Evolutionary conservation across 2,329 filamentous ascomycete species (phyloP), one percentile per base, ranked within the genome.

Genomic region (Aplosporella prunicola): DNA sequence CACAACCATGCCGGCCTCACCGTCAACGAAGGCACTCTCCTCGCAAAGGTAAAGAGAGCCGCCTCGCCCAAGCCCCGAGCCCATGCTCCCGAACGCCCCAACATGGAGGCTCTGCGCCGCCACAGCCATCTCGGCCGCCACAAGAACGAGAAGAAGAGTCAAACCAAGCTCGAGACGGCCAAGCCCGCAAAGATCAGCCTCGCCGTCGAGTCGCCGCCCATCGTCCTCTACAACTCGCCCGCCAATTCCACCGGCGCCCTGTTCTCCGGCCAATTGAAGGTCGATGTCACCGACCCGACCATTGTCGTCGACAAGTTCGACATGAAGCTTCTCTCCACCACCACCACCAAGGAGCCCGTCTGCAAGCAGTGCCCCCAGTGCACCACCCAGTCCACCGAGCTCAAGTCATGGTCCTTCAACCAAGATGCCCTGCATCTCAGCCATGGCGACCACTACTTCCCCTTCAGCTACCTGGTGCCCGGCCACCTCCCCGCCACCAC

Each of bases 401-500:
- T 96, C 44, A 80, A 81, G 58, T 76, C 71, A 36, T 95, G 87
- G 86, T 74, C 75, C 20, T 82, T 96, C 51, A 22, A 26, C 39
- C 63, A 93, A 41, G 72, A 71, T 13, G 50, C 66, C 9, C 58
- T 64, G 11, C 51, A 51, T 2, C 63, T 71, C 47, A 61, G 61
- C 34, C 48, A 54, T 61, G 79, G 81, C 43, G 63, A 71, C 33
- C 86, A 95, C 58, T 71, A 76, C 30, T 93, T 88, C 56, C 89
- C 91, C 32, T 94, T 95, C 61, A 93, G 86, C 49, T 80, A 86
- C 48, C 70, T 95, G 35, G 74, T 98, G 29, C 77, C 79, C 2
- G 91, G 91, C 14, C 74, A 89, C 52, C 72, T 94, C n/a, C 88
- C 89, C 3, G 83, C 86, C 2, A 82, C 78, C 27, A 84, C 83